Conservation (phyloP, 108 stramenopile genomes). For the Skeletonema costatum region DNA sequence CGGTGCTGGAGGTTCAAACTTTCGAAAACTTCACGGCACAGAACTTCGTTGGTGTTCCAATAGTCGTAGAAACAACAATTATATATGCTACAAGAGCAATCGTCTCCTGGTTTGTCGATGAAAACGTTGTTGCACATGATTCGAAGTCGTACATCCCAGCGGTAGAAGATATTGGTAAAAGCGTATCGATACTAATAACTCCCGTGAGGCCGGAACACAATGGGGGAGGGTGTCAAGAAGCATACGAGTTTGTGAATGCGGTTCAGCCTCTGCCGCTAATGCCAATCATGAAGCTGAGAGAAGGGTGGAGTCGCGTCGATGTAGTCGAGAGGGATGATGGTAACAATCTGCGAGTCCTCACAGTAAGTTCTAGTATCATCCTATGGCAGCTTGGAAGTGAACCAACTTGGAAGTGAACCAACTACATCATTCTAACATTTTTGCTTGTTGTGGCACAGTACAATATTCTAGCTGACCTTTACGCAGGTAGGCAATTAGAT, state of each 20-base stretch:
- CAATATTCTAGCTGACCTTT: constrained; percentile 78
- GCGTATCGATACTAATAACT: constrained; percentile 27
- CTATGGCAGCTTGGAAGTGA: background rate
- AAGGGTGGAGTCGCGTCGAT: constrained; percentile 25
- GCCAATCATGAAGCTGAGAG: constrained; percentile 45
- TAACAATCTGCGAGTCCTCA: constrained; percentile 25
- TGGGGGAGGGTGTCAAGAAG: constrained; percentile 40
- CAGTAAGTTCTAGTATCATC: constrained; percentile 8
- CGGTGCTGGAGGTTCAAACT: constrained; percentile 49
- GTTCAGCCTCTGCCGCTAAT: constrained; percentile 34
- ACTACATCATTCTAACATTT: background rate
- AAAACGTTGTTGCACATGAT: constrained; percentile 24
- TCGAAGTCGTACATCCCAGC: constrained; percentile 23
- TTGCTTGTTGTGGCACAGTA: constrained; percentile 25
- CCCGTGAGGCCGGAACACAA: constrained; percentile 38
- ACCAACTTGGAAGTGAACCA: background rate
- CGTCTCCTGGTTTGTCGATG: constrained; percentile 68
- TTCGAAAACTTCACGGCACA: constrained; percentile 62
- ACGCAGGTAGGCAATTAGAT: constrained; percentile 36
- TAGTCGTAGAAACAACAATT: constrained; percentile 46
- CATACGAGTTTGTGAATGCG: constrained; percentile 20
- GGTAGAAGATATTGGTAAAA: constrained; percentile 32
- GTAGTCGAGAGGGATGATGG: background rate
- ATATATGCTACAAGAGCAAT: constrained; percentile 51
- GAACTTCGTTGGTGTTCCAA: constrained; percentile 60